phyloP scores from a whole-genome alignment of 192 early-diverging fungal species.

The Coemansia sp. region DNA sequence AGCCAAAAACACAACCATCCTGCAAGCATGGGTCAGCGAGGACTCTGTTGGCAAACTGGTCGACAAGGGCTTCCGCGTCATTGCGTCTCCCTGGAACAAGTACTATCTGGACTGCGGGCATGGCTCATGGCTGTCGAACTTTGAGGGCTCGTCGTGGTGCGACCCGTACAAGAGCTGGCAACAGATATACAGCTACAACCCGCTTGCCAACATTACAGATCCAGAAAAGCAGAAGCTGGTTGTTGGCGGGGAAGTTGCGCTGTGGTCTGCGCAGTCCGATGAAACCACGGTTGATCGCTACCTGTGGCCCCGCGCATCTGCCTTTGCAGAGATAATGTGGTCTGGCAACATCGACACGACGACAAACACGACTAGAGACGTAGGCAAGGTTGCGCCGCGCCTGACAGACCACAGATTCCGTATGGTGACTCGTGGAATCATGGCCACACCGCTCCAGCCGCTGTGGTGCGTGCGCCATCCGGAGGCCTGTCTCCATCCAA shows the following conservation, averaged over 20 bases:
- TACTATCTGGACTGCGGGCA: constrained; percentile 76
- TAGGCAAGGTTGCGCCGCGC: constrained; percentile 60
- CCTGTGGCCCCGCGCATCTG: constrained; percentile 69
- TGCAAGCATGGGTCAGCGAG: constrained; percentile 69
- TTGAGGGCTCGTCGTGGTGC: constrained; percentile 69
- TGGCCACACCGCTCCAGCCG: constrained; percentile 67
- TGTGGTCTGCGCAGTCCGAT: constrained; percentile 72
- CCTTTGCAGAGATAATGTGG: constrained; percentile 72
- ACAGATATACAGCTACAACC: constrained; percentile 65
- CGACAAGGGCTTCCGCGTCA: constrained; percentile 60
- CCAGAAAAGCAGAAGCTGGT: constrained; percentile 59
- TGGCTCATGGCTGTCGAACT: constrained; percentile 71
- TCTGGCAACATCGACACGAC: constrained; percentile 60
- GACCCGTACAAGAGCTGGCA: constrained; percentile 71
- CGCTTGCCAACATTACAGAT: constrained; percentile 58
- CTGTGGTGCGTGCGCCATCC: constrained; percentile 67
- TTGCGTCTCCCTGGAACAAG: constrained; percentile 62
- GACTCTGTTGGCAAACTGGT: constrained; percentile 58
- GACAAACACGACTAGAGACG: constrained; percentile 54
- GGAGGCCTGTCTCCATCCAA: constrained; percentile 35
- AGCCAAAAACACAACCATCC: constrained; percentile 59
- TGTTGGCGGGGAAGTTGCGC: constrained; percentile 64
- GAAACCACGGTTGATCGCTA: constrained; percentile 58
- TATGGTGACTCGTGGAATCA: constrained; percentile 64
- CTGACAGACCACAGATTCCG: constrained; percentile 72